Percentiles rank a stretch among this genome's conserved stretches.
Conservation (phyloP, 306 rosid genomes). For the Dryas octopetala region DNA sequence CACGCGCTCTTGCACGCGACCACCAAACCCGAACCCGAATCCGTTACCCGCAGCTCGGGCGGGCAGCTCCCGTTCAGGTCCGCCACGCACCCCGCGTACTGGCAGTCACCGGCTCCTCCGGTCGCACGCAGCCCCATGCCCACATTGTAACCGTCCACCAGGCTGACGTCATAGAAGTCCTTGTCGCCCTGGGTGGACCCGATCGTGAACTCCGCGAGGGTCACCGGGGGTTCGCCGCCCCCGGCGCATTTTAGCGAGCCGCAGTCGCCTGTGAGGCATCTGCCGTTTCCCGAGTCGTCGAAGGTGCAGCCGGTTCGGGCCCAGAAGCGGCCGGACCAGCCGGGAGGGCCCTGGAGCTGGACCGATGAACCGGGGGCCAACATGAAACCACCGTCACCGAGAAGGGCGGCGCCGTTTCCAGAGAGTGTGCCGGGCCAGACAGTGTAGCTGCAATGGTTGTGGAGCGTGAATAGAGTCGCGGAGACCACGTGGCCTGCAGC, state of each 20-base stretch:
- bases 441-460: slow-evolving; percentile 60
- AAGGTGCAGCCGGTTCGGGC: slow-evolving; percentile 71
- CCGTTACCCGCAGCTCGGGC: slow-evolving; percentile 48
- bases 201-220: slow-evolving; percentile 67
- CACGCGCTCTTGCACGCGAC: slow-evolving; percentile 94
- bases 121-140: slow-evolving; percentile 66
- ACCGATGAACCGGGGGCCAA: slow-evolving; percentile 39
- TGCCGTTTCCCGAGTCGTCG: slow-evolving; percentile 53
- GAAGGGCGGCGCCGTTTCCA: slow-evolving; percentile 52
- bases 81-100: slow-evolving; percentile 72
- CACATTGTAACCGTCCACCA: slow-evolving; percentile 90
- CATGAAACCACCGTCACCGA: slow-evolving; percentile 64
- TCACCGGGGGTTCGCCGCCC: slow-evolving; percentile 64
- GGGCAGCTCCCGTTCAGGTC: slow-evolving; percentile 69
- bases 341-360: slow-evolving; percentile 51
- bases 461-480: slow-evolving; percentile 52
- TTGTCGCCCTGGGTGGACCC: slow-evolving; percentile 29
- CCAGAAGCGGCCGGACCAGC: slow-evolving; percentile 97
- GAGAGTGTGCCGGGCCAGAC: slow-evolving; percentile 87
- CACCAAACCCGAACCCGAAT: slow-evolving; percentile 37
- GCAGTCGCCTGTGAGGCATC: slow-evolving; percentile 68
- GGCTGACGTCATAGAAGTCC: slow-evolving; percentile 88
- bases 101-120: slow-evolving; percentile 82
- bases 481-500: slow-evolving; percentile 38
- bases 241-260: slow-evolving; percentile 55